These are phyloP conservation scores for Boehmeria nivea DNA, from an alignment of 306 rosid species.

Conservation along the genomic window DNA sequence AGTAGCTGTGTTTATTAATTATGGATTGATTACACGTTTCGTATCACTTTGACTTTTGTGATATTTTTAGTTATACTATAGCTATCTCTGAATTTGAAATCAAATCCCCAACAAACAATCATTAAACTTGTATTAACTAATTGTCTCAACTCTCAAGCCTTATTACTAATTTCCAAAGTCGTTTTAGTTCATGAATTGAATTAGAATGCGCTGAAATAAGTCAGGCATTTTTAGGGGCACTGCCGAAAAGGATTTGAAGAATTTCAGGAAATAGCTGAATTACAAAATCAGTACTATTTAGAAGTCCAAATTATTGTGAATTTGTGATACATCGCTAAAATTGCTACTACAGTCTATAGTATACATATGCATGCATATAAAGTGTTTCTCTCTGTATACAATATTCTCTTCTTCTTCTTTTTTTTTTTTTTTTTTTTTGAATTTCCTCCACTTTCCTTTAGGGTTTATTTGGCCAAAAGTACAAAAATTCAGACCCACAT, in stretches of 20 bases:
- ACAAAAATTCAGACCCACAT: background rate
- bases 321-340: background rate
- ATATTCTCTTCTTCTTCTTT: background rate
- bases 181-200: background rate
- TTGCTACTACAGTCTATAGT: background rate
- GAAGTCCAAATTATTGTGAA: background rate
- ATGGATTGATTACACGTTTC: too few relatives aligned
- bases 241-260: slow-evolving; percentile 6
- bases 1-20: too few relatives aligned
- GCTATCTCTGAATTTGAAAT: too few relatives aligned
- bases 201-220: background rate
- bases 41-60: too few relatives aligned
- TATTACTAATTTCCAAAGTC: too few relatives aligned
- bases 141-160: too few relatives aligned
- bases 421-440: background rate
- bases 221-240: slow-evolving; percentile 10
- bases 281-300: background rate
- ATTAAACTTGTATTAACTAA: too few relatives aligned
- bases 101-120: too few relatives aligned
- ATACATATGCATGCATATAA: background rate
- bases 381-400: background rate
- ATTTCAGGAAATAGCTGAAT: background rate
- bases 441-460: background rate
- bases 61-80: too few relatives aligned
- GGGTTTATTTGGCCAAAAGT: background rate